Base-by-base conservation (phyloP, 805 yeast species). In the Wickerhamomyces strasburgensis region DNA sequence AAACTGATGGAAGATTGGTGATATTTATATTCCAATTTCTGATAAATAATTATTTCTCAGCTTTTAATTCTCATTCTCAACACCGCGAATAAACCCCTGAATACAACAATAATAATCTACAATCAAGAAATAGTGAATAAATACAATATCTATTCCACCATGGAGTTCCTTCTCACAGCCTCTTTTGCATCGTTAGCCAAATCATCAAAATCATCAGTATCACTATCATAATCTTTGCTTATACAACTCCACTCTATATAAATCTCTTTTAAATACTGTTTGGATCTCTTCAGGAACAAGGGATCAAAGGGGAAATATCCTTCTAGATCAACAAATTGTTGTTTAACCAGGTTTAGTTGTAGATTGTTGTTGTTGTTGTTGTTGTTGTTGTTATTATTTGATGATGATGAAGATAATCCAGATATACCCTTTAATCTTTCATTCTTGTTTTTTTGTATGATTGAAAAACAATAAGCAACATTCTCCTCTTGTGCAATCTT, bases 281-380 rank as follows among this genome's bases (percentile, higher is more conserved):
- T 76, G 33, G 85, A 73, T 9, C 61, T 61, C 31, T 80, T 82
- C 44, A 90, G 70, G 34, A 84, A 75, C 43, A 93, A 61, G 1
- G 98, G 98, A 65, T 90, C 98, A 57, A 85, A 90, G 10, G 98
- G 98, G 61, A 90, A 90, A 57, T 87, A 90, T n/a, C 93, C 88
- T 57, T 89, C 96, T 35, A 90, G 67, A 52, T 87, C 95, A 47
- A 84, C 72, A 53, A 85, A 87, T 54, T 88, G 96, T 54, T 84
- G 89, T 52, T 80, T 80, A 38, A 77, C 75, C 21, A 70, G 70
- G 47, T 75, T 67, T 36, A 71, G 69, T 48, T 62, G 57, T 8
- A 56, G 41, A 6, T 58, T 48, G 23, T 53, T 43, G 19, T 52
- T 64, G 56, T 23, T 52, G 54, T 33, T 37, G 31, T 38, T 39